Percentiles rank a stretch among this genome's conserved stretches.
Conservation (phyloP, 2,329 filamentous ascomycete genomes). For the Xylaria sp. region DNA sequence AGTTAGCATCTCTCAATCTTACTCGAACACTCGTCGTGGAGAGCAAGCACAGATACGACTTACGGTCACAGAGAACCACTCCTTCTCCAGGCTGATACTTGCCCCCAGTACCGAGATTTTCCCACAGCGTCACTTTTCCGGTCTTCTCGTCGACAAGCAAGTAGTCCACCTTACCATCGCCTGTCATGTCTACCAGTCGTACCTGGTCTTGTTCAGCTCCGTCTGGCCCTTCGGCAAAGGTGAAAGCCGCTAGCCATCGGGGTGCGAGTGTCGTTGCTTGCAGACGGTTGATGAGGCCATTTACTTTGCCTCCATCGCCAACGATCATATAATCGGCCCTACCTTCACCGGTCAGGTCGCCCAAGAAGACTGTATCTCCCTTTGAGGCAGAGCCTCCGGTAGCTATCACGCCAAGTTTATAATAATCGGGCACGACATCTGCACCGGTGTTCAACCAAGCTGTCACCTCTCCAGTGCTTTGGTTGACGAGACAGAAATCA, state of each 20-base stretch:
- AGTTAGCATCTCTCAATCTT: not conserved
- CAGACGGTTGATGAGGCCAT: not conserved
- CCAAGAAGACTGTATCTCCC: not conserved
- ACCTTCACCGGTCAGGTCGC: slow-evolving; percentile 15
- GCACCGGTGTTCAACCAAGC: slow-evolving; percentile 16
- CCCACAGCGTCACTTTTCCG: slow-evolving; percentile 13
- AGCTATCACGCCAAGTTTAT: slow-evolving; percentile 1
- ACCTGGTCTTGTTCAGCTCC: slow-evolving; percentile 4
- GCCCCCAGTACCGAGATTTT: slow-evolving; percentile 6
- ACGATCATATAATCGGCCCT: slow-evolving; percentile 21
- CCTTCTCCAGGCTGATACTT: slow-evolving; percentile 4
- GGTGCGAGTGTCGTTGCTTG: not conserved
- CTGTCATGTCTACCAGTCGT: slow-evolving; percentile 16
- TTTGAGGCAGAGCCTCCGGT: not conserved
- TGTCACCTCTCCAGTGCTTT: not conserved
- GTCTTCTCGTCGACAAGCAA: not conserved
- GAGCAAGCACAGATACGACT: not conserved
- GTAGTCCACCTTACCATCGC: slow-evolving; percentile 17
- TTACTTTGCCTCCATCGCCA: not conserved
- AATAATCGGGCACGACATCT: slow-evolving; percentile 4
- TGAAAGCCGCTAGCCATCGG: not conserved
- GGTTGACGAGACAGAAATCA: slow-evolving; percentile 9
- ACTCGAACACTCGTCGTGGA: not conserved
- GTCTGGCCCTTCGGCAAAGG: slow-evolving; percentile 6
- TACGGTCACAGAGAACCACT: not conserved